Percentiles rank a stretch among this genome's conserved stretches.
Conservation (phyloP, 208 protist species). For the Acanthamoeba healyi region DNA sequence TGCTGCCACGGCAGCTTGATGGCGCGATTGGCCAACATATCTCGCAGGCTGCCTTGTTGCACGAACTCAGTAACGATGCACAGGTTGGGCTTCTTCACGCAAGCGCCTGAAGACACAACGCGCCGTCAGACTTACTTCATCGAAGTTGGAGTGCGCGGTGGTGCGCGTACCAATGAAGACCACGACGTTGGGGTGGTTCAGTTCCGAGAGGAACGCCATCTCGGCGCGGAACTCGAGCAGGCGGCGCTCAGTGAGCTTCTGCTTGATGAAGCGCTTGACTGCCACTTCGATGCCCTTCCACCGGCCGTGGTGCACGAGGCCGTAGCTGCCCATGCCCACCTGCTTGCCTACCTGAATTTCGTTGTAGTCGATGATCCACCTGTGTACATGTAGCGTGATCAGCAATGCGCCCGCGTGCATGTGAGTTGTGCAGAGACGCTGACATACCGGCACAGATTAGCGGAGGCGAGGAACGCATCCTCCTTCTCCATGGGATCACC, state of each 20-base stretch:
- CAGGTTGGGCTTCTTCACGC: constrained; percentile 81
- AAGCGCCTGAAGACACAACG: constrained; percentile 3
- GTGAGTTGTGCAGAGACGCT: neutral
- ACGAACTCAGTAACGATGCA: constrained; percentile 86
- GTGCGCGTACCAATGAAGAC: constrained; percentile 35
- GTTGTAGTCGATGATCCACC: constrained; percentile 71
- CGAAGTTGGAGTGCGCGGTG: neutral
- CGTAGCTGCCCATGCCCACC: constrained; percentile 52
- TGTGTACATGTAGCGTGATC: neutral
- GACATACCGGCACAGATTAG: constrained; percentile 24
- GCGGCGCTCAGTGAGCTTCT: constrained; percentile 48
- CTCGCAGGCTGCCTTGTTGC: constrained; percentile 78
- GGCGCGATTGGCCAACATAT: constrained; percentile 74
- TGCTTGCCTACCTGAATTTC: constrained; percentile 63
- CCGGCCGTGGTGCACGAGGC: constrained; percentile 12
- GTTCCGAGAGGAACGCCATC: constrained; percentile 65
- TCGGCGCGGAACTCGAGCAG: constrained; percentile 65
- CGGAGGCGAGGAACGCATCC: neutral
- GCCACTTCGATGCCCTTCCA: constrained; percentile 73
- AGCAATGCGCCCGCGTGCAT: neutral
- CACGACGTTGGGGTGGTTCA: constrained; percentile 66
- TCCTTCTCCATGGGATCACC: neutral
- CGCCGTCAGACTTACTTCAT: neutral
- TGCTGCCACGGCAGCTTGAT: constrained; percentile 6
- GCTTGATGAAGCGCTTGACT: constrained; percentile 67